phyloP scores from a whole-genome alignment of 169 alveolate genomes.

The Besnoitia besnoiti region DNA sequence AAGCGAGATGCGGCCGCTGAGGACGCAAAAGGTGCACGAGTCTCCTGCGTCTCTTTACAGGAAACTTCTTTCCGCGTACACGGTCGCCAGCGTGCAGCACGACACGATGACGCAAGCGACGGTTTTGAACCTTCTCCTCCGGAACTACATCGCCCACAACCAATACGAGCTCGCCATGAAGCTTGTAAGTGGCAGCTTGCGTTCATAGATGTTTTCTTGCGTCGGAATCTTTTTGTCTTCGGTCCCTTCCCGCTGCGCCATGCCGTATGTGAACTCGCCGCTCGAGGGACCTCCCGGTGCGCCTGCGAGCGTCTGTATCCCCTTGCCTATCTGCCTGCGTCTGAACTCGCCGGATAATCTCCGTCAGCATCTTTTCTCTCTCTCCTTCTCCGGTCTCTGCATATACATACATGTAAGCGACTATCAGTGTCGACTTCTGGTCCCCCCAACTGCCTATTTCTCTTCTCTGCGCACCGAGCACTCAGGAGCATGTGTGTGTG shows the following conservation, averaged over 20 bases:
- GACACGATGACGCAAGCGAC: constrained; percentile 67
- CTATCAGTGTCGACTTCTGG: not conserved
- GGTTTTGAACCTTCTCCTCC: constrained; percentile 59
- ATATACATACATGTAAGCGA: too few relatives aligned
- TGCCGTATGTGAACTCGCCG: too few relatives aligned
- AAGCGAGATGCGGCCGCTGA: not conserved
- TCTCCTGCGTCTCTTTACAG: not conserved
- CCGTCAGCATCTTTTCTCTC: too few relatives aligned
- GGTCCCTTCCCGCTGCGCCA: too few relatives aligned
- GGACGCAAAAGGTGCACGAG: not conserved
- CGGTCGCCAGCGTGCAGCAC: constrained; percentile 53
- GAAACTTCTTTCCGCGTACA: constrained; percentile 56
- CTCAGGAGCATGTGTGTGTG: not conserved
- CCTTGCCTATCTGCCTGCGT: too few relatives aligned
- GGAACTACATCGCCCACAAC: constrained; percentile 40
- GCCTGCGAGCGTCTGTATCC: too few relatives aligned
- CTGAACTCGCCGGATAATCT: too few relatives aligned
- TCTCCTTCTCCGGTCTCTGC: too few relatives aligned
- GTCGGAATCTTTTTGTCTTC: too few relatives aligned
- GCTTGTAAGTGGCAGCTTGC: constrained; percentile 45
- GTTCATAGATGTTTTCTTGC: too few relatives aligned
- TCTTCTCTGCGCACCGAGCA: not conserved
- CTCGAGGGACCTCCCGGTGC: too few relatives aligned
- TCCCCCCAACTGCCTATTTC: not conserved
- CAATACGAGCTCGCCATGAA: constrained; percentile 68